Conservation (phyloP, 768 basidiomycete species). For the Favolaschia claudopus region DNA sequence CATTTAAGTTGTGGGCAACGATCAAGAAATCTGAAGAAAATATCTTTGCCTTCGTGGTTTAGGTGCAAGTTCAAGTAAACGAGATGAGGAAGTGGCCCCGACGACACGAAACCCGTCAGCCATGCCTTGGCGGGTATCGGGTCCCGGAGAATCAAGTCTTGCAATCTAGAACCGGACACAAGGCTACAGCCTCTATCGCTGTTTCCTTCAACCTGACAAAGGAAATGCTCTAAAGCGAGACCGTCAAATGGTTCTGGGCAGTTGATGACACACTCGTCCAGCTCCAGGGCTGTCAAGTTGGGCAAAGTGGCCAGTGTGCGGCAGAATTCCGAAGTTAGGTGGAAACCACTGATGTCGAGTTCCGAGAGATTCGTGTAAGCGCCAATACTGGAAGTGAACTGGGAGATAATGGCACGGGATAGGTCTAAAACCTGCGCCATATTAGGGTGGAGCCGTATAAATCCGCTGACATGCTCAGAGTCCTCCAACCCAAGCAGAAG, state of each 20-base stretch:
- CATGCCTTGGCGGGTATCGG: neutral
- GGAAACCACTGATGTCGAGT: neutral
- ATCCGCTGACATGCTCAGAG: no score
- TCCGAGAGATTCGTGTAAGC: slow-evolving; percentile 5
- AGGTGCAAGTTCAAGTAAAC: neutral
- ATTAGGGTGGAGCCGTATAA: neutral
- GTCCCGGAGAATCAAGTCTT: neutral
- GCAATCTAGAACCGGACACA: slow-evolving; percentile 1
- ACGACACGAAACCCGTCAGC: neutral
- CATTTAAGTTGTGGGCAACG: slow-evolving; percentile 4
- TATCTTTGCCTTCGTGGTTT: neutral
- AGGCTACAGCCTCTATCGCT: slow-evolving; percentile 1
- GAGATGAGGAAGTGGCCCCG: slow-evolving; percentile 5
- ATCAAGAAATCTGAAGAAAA: slow-evolving; percentile 12
- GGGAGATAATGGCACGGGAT: neutral
- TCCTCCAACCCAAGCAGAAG: no score
- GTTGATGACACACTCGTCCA: neutral
- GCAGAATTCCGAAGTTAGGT: slow-evolving; percentile 1
- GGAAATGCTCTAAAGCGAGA: neutral
- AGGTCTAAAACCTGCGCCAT: neutral
- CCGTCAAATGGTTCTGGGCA: neutral
- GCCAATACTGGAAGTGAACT: slow-evolving; percentile 4
- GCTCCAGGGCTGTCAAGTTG: neutral
- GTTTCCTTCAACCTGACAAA: neutral
- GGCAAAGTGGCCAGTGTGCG: neutral